These are phyloP conservation scores for Furcasterigmium sp. DNA, from an alignment of 2,329 filamentous ascomycete species.

Conservation along the genomic window DNA sequence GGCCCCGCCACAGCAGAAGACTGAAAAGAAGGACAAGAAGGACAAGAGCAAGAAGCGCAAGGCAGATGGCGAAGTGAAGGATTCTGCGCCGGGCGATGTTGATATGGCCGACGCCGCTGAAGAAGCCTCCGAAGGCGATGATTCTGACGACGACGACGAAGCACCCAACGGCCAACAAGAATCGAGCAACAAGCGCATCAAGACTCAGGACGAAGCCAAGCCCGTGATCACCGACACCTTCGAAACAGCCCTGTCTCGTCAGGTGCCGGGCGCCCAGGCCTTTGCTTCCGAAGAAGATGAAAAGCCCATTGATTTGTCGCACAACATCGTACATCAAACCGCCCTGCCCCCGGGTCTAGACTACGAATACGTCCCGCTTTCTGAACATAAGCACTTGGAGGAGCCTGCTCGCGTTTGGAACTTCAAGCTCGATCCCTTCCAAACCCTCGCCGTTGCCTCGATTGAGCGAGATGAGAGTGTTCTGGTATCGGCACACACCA, in stretches of 20 bases:
- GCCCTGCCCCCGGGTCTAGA: slow-evolving; percentile 89
- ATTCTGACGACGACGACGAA: slow-evolving; percentile 19
- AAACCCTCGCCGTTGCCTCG: slow-evolving; percentile 87
- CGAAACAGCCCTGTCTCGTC: slow-evolving; percentile 88
- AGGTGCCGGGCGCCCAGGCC: slow-evolving; percentile 76
- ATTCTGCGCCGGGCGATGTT: slow-evolving; percentile 24
- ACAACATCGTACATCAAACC: slow-evolving; percentile 98
- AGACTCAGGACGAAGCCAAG: slow-evolving; percentile 56
- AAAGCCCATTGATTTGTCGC: slow-evolving; percentile 71
- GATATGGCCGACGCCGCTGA: slow-evolving; percentile 39
- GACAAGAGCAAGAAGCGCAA: slow-evolving; percentile 80
- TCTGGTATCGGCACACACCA: slow-evolving; percentile 92
- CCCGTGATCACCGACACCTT: slow-evolving; percentile 91
- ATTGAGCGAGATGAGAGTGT: slow-evolving; percentile 97
- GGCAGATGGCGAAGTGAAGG: slow-evolving; percentile 72
- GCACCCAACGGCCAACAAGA: slow-evolving; percentile 28
- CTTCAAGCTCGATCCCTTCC: slow-evolving; percentile 95
- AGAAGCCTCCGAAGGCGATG: slow-evolving; percentile 27
- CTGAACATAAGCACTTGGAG: slow-evolving; percentile 84
- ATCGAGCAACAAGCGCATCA: slow-evolving; percentile 54
- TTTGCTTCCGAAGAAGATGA: slow-evolving; percentile 56
- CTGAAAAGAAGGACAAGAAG: slow-evolving; percentile 48
- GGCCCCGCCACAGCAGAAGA: slow-evolving; percentile 38
- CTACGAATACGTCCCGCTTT: slow-evolving; percentile 93
- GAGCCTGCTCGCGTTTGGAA: slow-evolving; percentile 79